Evolutionary conservation across 352 stramenopile species (phyloP).

Genomic region (Phytopythium helicoides): DNA sequence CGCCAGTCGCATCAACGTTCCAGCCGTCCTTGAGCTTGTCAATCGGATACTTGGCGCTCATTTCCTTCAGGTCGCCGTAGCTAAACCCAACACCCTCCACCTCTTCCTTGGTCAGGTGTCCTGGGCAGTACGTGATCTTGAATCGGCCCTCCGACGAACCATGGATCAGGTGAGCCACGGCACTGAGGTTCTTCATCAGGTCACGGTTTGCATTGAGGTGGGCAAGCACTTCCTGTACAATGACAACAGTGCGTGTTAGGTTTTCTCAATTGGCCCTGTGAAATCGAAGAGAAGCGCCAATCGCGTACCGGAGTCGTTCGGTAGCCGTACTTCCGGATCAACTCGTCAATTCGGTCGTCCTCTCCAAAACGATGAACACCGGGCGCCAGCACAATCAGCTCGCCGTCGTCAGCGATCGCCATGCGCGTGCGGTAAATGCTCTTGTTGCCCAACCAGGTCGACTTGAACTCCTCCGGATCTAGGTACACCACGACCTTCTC

Average conservation of each 20-base stretch:
- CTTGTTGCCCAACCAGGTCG: slow-evolving; percentile 98
- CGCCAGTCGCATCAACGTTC: slow-evolving; percentile 81
- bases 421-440: slow-evolving; percentile 97
- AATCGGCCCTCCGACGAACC: slow-evolving; percentile 97
- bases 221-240: slow-evolving; percentile 90
- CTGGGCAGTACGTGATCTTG: slow-evolving; percentile 93
- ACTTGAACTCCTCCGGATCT: slow-evolving; percentile 96
- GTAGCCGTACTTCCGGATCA: slow-evolving; percentile 98
- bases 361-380: slow-evolving; percentile 95
- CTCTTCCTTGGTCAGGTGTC: slow-evolving; percentile 90
- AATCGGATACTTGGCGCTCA: slow-evolving; percentile 84
- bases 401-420: slow-evolving; percentile 94
- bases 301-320: slow-evolving; percentile 88
- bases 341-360: slow-evolving; percentile 90
- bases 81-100: slow-evolving; percentile 93
- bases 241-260: too few relatives aligned
- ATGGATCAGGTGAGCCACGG: slow-evolving; percentile 96
- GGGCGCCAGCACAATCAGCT: slow-evolving; percentile 94
- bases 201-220: slow-evolving; percentile 91
- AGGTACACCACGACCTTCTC: slow-evolving; percentile 96
- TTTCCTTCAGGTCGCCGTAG: slow-evolving; percentile 86
- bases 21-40: slow-evolving; percentile 90
- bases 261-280: too few relatives aligned
- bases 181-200: slow-evolving; percentile 94
- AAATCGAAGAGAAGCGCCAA: too few relatives aligned